phyloP scores from a whole-genome alignment of 768 basidiomycete genomes.

The Suillus cothurnatus region DNA sequence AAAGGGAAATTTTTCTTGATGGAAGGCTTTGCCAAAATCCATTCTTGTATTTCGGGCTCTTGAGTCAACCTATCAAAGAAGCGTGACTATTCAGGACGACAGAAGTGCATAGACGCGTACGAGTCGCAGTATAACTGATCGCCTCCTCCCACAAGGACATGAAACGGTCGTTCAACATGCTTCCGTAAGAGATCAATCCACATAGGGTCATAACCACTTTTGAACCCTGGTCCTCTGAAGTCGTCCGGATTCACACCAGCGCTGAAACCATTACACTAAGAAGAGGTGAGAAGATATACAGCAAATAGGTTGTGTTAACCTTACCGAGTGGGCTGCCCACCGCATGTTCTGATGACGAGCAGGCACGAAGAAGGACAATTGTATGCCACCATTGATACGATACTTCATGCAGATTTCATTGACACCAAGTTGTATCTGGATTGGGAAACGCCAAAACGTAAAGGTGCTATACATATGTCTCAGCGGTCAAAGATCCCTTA shows the following conservation, averaged over 20 bases:
- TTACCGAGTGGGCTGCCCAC: constrained; percentile 85
- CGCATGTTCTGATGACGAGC: constrained; percentile 82
- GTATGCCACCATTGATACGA: constrained; percentile 77
- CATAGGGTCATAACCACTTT: constrained; percentile 83
- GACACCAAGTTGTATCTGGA: constrained; percentile 73
- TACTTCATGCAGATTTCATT: constrained; percentile 81
- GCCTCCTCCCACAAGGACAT: constrained; percentile 91
- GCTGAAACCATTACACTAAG: constrained; percentile 85
- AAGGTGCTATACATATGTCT: constrained; percentile 55
- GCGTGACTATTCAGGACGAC: constrained; percentile 7
- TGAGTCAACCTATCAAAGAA: constrained; percentile 59
- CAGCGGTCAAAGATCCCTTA: constrained; percentile 2
- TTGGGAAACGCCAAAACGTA: constrained; percentile 93
- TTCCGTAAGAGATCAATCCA: constrained; percentile 91
- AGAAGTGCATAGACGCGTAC: constrained; percentile 38
- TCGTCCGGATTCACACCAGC: constrained; percentile 89
- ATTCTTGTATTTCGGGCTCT: constrained; percentile 88
- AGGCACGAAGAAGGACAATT: constrained; percentile 83
- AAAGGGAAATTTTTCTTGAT: constrained; percentile 61
- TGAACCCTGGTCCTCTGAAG: constrained; percentile 80
- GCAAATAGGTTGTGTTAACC: constrained; percentile 19
- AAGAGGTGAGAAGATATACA: constrained; percentile 2
- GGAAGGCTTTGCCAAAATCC: constrained; percentile 67
- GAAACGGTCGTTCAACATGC: constrained; percentile 81
- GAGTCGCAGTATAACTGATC: constrained; percentile 90